These are phyloP conservation scores for Knoxia roxburghii DNA, from an alignment of 257 asterid genomes.

Conservation along the genomic window DNA sequence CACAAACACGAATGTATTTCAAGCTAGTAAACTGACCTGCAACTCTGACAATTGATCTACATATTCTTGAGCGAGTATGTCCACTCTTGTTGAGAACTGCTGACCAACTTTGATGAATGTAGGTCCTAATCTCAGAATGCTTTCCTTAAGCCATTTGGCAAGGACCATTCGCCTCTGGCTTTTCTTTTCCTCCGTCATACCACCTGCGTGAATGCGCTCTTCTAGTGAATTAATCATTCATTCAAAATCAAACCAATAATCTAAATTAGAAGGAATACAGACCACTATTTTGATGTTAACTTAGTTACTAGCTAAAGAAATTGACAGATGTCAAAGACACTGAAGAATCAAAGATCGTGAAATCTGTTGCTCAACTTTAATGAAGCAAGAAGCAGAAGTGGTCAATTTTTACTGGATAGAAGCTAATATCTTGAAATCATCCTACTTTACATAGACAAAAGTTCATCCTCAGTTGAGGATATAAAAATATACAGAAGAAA, in stretches of 20 bases:
- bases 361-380: not conserved
- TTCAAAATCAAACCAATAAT: constrained; percentile 9
- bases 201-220: constrained; percentile 47
- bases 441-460: not conserved
- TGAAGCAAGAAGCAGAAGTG: not conserved
- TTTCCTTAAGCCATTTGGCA: constrained; percentile 96
- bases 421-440: not conserved
- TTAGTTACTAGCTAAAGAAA: not conserved
- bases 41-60: constrained; percentile 97
- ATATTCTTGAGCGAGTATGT: constrained; percentile 97
- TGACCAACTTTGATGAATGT: constrained; percentile 97
- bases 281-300: not conserved
- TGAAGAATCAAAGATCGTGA: not conserved
- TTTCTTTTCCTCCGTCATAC: constrained; percentile 72
- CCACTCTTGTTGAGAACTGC: constrained; percentile 97
- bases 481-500: not conserved
- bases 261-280: not conserved
- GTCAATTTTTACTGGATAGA: not conserved
- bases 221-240: constrained; percentile 14
- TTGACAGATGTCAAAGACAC: not conserved
- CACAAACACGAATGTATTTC: constrained; percentile 2
- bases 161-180: constrained; percentile 66
- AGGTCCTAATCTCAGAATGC: constrained; percentile 87
- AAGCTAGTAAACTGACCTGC: constrained; percentile 43
- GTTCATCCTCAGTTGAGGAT: not conserved